phyloP scores from a whole-genome alignment of 1,284 basidiomycete genomes.

The Irpex lacteus region DNA sequence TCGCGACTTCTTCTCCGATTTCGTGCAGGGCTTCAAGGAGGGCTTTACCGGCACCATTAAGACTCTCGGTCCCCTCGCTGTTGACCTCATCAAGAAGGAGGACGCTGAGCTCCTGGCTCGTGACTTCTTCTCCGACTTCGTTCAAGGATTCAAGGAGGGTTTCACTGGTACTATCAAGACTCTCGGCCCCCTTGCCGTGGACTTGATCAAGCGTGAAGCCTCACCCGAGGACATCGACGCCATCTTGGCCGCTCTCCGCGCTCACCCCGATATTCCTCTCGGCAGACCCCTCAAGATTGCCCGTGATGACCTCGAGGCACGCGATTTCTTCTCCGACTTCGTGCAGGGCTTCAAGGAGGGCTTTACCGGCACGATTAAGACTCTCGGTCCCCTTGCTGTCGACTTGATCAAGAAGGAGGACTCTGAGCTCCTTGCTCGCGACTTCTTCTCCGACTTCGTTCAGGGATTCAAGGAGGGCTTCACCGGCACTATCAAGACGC shows the following conservation, averaged over 20 bases:
- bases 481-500: constrained; percentile 6
- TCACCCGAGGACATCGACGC: too few relatives aligned
- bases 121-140: not conserved
- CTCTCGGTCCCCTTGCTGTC: not conserved
- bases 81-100: constrained; percentile 3
- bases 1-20: constrained; percentile 9
- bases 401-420: constrained; percentile 9
- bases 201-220: not conserved
- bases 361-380: constrained; percentile 7
- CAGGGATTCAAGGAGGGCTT: constrained; percentile 10
- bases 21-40: constrained; percentile 6
- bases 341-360: constrained; percentile 9
- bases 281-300: not conserved
- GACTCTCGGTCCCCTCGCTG: not conserved
- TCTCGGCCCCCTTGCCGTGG: not conserved
- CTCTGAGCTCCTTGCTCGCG: constrained; percentile 5
- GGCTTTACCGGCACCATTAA: constrained; percentile 9
- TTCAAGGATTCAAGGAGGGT: constrained; percentile 7
- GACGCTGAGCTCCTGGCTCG: constrained; percentile 4
- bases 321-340: constrained; percentile 5
- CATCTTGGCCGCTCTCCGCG: not conserved
- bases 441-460: constrained; percentile 8
- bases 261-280: not conserved
- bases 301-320: not conserved
- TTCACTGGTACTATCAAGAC: constrained; percentile 5